Evolutionary conservation across 2,329 filamentous ascomycete genomes (phyloP), one percentile per base, ranked within the genome.

Genomic region (Arthrinium puccinioides): DNA sequence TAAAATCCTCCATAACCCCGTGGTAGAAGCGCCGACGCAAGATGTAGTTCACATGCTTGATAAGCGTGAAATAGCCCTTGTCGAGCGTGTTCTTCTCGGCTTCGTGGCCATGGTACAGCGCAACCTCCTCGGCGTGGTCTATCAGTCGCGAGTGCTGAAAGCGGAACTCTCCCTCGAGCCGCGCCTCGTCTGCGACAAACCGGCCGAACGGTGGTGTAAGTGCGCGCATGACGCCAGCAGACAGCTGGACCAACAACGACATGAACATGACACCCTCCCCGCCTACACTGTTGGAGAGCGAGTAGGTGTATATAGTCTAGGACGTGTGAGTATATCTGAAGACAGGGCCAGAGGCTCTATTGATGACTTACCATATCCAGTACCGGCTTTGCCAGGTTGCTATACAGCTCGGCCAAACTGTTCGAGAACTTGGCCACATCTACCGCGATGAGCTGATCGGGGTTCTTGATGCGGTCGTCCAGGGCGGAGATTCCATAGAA

Each of bases 1-100:
- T 87, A 61, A 96, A 98, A 60, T 98, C 92, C 59, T 98, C 92
- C 90, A 97, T 96, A 53, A 98, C 83, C n/a, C 89, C 90, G 59
- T 98, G 90, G 60, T 97, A 97, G 59, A 98, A 85, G 33, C 92
- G 79, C 44, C 87, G 74, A 26, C 89, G 76, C 44, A 98, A 66
- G 47, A 97, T 96, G 54, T 94, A 82, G 61, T 98, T 98, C 56
- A 98, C 90, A 63, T 98, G 92, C 64, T 96, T 97, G 67, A 98
- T 98, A 25, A 98, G 72, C 2, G 92, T 98, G 56, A 98, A 98
- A 62, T 98, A 98, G 13, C 92, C 90, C 66, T 97, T 97, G 63
- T 98, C 92, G 37, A 98, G 70, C 0, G 85, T 94, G 57, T 97
- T 87, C 60, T 97, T 97, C 62, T 98, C 92, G 9, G 85, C 88